Evolutionary conservation across 306 rosid genomes (phyloP).

Genomic region (Ceratonia siliqua): DNA sequence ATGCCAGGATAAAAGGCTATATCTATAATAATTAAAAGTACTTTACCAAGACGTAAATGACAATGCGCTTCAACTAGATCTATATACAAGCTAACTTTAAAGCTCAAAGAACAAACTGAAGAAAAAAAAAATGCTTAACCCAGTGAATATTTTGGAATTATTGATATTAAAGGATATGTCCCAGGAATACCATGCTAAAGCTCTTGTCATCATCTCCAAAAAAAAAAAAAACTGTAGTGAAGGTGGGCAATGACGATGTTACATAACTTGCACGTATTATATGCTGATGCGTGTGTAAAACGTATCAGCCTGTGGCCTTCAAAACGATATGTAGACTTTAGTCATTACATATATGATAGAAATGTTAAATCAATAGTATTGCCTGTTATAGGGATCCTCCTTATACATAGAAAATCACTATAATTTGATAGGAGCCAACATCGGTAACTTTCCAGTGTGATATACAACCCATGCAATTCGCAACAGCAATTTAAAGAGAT

Average conservation of each 20-base stretch:
- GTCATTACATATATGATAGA: background rate
- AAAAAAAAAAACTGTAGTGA: background rate
- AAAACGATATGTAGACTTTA: background rate
- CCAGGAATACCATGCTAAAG: background rate
- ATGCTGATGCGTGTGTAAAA: constrained; percentile 1
- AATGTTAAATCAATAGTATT: constrained; percentile 20
- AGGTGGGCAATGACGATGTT: constrained; percentile 22
- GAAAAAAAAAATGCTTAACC: background rate
- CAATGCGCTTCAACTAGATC: constrained; percentile 26
- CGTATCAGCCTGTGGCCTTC: background rate
- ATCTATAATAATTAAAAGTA: background rate
- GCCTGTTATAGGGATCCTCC: constrained; percentile 9
- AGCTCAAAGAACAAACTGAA: constrained; percentile 1
- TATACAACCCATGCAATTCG: background rate
- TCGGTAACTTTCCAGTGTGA: background rate
- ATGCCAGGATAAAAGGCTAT: background rate
- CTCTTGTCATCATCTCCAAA: background rate
- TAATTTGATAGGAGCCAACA: background rate
- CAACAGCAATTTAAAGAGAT: background rate
- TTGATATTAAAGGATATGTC: background rate
- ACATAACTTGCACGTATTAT: constrained; percentile 18
- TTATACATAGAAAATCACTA: background rate
- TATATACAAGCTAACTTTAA: constrained; percentile 12
- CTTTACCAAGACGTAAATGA: constrained; percentile 16
- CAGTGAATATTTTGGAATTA: background rate